Evolutionary conservation across 1,139 yeast species (phyloP).

Genomic region (Magnusiomyces sp.): DNA sequence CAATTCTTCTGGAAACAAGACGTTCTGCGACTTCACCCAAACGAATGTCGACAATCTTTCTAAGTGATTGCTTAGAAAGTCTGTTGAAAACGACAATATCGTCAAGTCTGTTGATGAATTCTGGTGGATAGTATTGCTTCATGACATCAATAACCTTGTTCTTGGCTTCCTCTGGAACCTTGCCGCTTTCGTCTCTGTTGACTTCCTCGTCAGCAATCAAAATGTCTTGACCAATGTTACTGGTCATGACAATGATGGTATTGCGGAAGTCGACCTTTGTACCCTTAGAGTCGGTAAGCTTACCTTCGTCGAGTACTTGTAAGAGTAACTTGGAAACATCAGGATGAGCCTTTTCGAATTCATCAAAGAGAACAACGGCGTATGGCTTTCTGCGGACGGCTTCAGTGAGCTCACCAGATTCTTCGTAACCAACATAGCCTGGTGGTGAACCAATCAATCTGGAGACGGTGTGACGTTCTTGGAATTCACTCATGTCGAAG

Average conservation of each 20-base stretch:
- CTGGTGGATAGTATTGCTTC: constrained; percentile 78
- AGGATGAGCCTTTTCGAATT: constrained; percentile 93
- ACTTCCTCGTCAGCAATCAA: constrained; percentile 59
- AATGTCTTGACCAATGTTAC: constrained; percentile 90
- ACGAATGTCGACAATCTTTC: constrained; percentile 76
- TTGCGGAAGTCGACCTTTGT: constrained; percentile 88
- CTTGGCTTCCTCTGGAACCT: constrained; percentile 43
- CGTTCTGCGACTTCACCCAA: constrained; percentile 72
- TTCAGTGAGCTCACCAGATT: constrained; percentile 87
- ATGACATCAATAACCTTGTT: constrained; percentile 54
- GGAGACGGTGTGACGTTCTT: constrained; percentile 84
- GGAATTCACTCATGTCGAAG: constrained; percentile 97
- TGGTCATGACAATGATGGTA: constrained; percentile 94
- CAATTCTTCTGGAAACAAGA: constrained; percentile 69
- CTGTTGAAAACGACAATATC: constrained; percentile 87
- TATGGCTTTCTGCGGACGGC: constrained; percentile 94
- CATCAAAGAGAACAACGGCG: constrained; percentile 86
- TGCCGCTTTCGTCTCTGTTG: constrained; percentile 38
- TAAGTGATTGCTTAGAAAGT: constrained; percentile 62
- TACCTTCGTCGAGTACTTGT: constrained; percentile 93
- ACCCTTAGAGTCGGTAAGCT: constrained; percentile 90
- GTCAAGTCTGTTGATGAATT: constrained; percentile 86
- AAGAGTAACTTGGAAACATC: constrained; percentile 81
- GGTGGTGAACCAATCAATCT: constrained; percentile 96
- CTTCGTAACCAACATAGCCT: constrained; percentile 94